A percentile compares a stretch with the other conserved stretches of the same genome.
Evolutionary conservation across 352 stramenopile genomes (phyloP).

Genomic region (Globisporangium solare): DNA sequence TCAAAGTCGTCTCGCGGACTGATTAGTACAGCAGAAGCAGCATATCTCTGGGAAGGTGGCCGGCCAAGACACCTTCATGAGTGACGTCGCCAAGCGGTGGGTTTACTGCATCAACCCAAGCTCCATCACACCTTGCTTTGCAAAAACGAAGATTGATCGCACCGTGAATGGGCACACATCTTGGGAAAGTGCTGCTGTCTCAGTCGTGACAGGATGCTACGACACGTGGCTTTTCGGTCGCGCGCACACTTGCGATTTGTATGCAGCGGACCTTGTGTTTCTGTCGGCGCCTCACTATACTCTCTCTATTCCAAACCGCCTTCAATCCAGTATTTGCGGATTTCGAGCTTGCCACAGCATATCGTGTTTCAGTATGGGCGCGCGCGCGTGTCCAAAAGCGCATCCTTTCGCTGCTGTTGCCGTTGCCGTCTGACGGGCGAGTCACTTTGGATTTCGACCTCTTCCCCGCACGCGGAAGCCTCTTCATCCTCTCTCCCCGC

Average conservation of each 20-base stretch:
- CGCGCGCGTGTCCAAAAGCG: neutral
- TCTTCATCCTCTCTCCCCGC: conserved; percentile 4
- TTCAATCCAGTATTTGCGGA: conserved; percentile 14
- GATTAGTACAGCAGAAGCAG: too few species aligned
- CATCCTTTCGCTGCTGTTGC: neutral
- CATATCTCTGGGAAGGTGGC: too few species aligned
- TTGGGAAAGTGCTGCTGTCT: neutral
- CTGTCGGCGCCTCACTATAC: neutral
- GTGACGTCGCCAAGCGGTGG: neutral
- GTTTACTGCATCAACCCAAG: neutral
- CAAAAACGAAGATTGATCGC: neutral
- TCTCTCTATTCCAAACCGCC: neutral
- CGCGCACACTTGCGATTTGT: conserved; percentile 1
- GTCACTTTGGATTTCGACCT: conserved; percentile 45
- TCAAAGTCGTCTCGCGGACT: too few species aligned
- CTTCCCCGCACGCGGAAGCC: conserved; percentile 10
- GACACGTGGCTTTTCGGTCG: conserved; percentile 11
- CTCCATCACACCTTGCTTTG: neutral
- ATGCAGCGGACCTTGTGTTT: conserved; percentile 8
- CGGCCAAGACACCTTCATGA: too few species aligned
- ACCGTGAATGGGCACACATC: neutral
- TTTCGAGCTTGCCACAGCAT: conserved; percentile 5
- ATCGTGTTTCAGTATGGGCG: neutral
- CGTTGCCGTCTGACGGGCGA: neutral
- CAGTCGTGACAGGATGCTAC: conserved; percentile 4